These are phyloP conservation scores for Teunomyces atbi DNA, from an alignment of 805 yeast genomes.

Conservation along the genomic window DNA sequence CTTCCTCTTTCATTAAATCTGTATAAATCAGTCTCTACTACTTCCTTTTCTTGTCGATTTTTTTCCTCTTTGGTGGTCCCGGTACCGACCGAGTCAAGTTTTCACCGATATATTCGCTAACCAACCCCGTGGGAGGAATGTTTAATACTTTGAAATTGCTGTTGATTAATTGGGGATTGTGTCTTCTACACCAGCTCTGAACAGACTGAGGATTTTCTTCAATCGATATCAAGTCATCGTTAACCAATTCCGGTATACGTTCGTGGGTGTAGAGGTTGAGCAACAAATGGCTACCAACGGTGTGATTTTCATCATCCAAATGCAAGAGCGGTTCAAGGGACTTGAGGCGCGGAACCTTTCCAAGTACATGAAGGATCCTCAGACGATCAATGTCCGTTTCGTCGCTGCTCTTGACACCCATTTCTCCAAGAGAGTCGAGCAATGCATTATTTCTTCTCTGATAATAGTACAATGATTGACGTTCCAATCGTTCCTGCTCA, in stretches of 20 bases:
- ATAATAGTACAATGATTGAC: constrained; percentile 33
- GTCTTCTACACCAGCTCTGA: constrained; percentile 39
- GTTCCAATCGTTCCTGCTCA: constrained; percentile 31
- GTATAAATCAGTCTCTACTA: neutral
- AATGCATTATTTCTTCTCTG: constrained; percentile 39
- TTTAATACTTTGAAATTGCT: constrained; percentile 35
- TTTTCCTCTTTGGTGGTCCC: neutral
- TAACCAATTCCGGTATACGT: constrained; percentile 33
- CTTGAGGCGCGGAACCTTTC: constrained; percentile 8
- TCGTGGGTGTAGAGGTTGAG: constrained; percentile 34
- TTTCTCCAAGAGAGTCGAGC: constrained; percentile 25
- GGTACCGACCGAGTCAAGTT: neutral
- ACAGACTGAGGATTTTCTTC: constrained; percentile 41
- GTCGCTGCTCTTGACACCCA: constrained; percentile 9
- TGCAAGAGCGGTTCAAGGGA: constrained; percentile 1
- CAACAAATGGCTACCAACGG: constrained; percentile 17
- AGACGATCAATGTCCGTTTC: constrained; percentile 6
- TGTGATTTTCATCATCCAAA: neutral
- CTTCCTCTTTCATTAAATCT: neutral
- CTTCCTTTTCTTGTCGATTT: neutral
- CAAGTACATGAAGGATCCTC: constrained; percentile 11
- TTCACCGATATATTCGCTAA: constrained; percentile 8
- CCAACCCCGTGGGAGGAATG: constrained; percentile 19
- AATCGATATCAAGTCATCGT: constrained; percentile 34
- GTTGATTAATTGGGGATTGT: constrained; percentile 32